phyloP scores from a whole-genome alignment of 73 alveolate species.

The Tetrahymena borealis region DNA sequence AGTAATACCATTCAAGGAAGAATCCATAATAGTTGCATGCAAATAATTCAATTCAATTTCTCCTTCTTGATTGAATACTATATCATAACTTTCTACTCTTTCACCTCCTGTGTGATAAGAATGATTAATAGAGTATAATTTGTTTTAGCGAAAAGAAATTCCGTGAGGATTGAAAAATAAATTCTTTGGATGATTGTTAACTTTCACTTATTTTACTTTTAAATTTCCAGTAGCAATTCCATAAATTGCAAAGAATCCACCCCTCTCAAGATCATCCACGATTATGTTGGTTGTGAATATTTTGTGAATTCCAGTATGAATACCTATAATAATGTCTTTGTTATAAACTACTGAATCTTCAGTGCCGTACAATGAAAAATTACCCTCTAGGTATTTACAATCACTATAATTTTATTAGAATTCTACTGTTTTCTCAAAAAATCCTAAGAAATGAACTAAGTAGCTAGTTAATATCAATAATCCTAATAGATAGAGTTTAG shows the following conservation, averaged over 20 bases:
- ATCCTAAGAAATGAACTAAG: not conserved
- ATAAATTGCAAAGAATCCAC: not conserved
- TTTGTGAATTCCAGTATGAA: not conserved
- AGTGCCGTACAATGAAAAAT: not conserved
- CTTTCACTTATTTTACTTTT: not conserved
- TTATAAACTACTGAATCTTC: not conserved
- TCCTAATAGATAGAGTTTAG: too few relatives aligned
- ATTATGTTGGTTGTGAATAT: not conserved
- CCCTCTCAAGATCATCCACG: not conserved
- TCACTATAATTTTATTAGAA: not conserved
- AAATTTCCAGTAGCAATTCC: not conserved
- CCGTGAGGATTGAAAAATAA: not conserved
- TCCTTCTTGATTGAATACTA: not conserved
- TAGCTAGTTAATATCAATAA: too few relatives aligned
- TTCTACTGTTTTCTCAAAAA: not conserved
- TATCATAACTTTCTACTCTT: not conserved
- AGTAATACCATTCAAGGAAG: not conserved
- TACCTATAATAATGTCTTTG: not conserved
- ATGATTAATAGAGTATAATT: not conserved
- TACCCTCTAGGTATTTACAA: not conserved
- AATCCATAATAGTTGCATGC: not conserved
- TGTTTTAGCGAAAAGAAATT: not conserved
- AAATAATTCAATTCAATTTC: not conserved
- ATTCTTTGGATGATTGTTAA: not conserved
- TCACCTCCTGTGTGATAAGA: not conserved